Conservation (phyloP, 2,329 filamentous ascomycete species). For the Sporothrix humicola region DNA sequence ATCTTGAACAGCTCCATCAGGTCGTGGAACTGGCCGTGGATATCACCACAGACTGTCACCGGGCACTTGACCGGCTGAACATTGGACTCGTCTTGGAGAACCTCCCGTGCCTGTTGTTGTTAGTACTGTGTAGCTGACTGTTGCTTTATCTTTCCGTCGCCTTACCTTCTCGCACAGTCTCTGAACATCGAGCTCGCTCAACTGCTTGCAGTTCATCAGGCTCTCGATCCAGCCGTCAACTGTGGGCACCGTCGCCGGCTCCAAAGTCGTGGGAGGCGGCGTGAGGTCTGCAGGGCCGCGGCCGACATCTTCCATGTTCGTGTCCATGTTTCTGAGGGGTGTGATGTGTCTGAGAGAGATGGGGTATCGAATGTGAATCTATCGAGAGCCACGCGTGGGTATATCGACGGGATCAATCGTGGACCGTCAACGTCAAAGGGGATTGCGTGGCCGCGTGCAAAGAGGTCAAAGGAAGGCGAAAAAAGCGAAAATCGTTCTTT, state of each 20-base stretch:
- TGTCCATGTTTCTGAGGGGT: constrained; percentile 72
- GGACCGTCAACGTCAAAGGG: background rate
- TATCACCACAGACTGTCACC: constrained; percentile 97
- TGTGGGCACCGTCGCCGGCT: constrained; percentile 88
- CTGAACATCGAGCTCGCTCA: constrained; percentile 92
- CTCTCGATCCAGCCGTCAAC: constrained; percentile 98
- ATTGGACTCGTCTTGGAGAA: constrained; percentile 96
- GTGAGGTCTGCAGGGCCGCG: constrained; percentile 81
- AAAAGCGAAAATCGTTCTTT: background rate
- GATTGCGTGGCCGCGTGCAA: constrained; percentile 15
- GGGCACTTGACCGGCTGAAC: constrained; percentile 99
- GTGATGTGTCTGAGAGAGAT: background rate
- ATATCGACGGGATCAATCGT: background rate
- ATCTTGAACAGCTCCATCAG: constrained; percentile 99
- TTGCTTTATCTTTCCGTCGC: constrained; percentile 11
- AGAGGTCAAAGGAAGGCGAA: background rate
- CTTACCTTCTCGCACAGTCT: constrained; percentile 96
- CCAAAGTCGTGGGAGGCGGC: constrained; percentile 63
- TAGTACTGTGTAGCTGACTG: background rate
- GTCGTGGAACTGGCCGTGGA: constrained; percentile 98
- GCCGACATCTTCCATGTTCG: constrained; percentile 98
- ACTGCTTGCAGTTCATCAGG: constrained; percentile 98
- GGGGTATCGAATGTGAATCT: constrained; percentile 9
- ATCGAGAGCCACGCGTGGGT: background rate
- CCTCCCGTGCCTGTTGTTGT: constrained; percentile 78